Evolutionary conservation across 805 yeast species (phyloP).

Genomic region (Kregervanrija fluxuum): DNA sequence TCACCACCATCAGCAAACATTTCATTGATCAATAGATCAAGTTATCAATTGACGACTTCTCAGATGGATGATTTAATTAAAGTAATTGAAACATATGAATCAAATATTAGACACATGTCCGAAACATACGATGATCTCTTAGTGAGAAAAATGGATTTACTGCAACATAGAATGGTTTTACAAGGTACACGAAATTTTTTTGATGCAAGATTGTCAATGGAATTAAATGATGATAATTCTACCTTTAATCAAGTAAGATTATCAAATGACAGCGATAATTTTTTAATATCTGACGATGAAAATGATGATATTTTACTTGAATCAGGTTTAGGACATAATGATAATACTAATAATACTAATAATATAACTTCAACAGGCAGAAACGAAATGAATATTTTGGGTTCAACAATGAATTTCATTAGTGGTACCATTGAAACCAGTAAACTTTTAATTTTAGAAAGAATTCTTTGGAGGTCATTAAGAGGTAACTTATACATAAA

Average conservation of each 20-base stretch:
- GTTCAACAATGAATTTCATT: constrained; percentile 41
- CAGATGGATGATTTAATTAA: constrained; percentile 67
- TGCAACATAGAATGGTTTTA: constrained; percentile 62
- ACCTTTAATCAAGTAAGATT: constrained; percentile 20
- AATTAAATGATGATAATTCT: constrained; percentile 20
- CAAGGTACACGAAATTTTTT: constrained; percentile 30
- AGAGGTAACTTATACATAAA: constrained; percentile 87
- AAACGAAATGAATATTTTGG: constrained; percentile 28
- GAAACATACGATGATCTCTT: constrained; percentile 59
- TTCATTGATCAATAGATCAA: constrained; percentile 11
- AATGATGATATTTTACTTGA: constrained; percentile 9
- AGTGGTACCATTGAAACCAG: constrained; percentile 76
- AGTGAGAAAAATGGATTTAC: constrained; percentile 46
- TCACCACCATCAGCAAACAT: constrained; percentile 12
- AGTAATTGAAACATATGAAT: constrained; percentile 58
- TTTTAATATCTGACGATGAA: constrained; percentile 13
- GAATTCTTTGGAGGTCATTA: constrained; percentile 83
- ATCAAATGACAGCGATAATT: constrained; percentile 13
- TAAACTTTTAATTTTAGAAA: constrained; percentile 65
- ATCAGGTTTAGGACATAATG: constrained; percentile 10
- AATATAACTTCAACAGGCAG: constrained; percentile 21
- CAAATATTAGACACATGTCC: constrained; percentile 61
- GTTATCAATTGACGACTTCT: constrained; percentile 51
- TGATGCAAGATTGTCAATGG: constrained; percentile 27
- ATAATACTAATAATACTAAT: background rate